Conservation (phyloP, 2,329 filamentous ascomycete genomes). For the Coccinonectria pachysandricola region DNA sequence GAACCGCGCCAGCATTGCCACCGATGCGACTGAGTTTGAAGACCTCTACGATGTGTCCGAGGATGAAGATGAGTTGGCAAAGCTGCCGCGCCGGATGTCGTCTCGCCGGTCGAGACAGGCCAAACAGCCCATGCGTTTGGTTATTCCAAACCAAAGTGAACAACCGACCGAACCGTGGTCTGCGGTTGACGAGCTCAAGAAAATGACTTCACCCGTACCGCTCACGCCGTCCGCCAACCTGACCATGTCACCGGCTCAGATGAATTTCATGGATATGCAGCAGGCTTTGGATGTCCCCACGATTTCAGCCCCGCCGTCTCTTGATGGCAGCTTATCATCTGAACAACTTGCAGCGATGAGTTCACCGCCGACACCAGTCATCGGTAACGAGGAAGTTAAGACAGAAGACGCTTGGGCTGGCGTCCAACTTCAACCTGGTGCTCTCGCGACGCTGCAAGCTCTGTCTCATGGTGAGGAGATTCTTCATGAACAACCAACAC, state of each 20-base stretch:
- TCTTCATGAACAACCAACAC: slow-evolving; percentile 38
- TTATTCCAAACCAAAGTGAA: slow-evolving; percentile 37
- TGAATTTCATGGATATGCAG: slow-evolving; percentile 58
- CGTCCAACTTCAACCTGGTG: slow-evolving; percentile 66
- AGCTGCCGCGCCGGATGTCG: slow-evolving; percentile 15
- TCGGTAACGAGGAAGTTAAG: slow-evolving; percentile 44
- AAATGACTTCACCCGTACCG: slow-evolving; percentile 46
- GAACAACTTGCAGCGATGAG: slow-evolving; percentile 79
- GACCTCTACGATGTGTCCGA: slow-evolving; percentile 83
- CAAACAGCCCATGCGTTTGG: slow-evolving; percentile 33
- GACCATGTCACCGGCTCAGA: slow-evolving; percentile 63
- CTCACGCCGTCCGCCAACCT: slow-evolving; percentile 57
- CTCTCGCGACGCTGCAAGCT: slow-evolving; percentile 69
- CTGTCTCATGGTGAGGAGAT: slow-evolving; percentile 55
- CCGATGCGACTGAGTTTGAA: slow-evolving; percentile 66
- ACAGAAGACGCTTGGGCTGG: slow-evolving; percentile 59
- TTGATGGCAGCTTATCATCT: slow-evolving; percentile 80
- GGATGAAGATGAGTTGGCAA: slow-evolving; percentile 45
- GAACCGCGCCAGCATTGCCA: slow-evolving; percentile 53
- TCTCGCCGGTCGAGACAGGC: slow-evolving; percentile 32
- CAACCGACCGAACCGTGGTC: slow-evolving; percentile 32
- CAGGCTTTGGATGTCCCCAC: slow-evolving; percentile 58
- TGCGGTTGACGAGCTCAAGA: slow-evolving; percentile 34
- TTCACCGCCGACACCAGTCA: slow-evolving; percentile 73
- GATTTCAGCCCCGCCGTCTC: slow-evolving; percentile 71